Percentiles rank a stretch among this genome's conserved stretches.
Conservation (phyloP, 305 asterid genomes). For the Withania somnifera region DNA sequence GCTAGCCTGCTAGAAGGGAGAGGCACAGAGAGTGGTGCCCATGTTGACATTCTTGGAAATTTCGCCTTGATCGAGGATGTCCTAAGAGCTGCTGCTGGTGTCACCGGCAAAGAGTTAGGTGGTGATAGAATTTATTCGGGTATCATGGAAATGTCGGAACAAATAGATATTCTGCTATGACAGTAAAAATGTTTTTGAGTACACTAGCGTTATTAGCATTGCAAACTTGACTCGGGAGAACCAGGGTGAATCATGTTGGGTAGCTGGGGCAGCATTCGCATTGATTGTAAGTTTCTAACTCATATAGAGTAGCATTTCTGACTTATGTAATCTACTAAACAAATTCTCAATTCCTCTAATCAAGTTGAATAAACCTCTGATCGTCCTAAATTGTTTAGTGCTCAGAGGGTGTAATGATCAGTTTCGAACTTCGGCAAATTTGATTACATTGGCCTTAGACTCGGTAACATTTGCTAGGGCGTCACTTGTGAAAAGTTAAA, state of each 20-base stretch:
- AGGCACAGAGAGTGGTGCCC: constrained; percentile 71
- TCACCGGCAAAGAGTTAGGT: constrained; percentile 48
- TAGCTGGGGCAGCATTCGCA: not conserved
- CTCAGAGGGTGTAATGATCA: not conserved
- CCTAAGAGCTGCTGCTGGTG: constrained; percentile 64
- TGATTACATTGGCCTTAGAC: not conserved
- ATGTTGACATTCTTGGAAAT: constrained; percentile 88
- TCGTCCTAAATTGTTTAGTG: not conserved
- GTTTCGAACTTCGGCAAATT: not conserved
- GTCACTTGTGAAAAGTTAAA: not conserved
- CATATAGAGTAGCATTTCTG: not conserved
- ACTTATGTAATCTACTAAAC: not conserved
- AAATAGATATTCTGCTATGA: constrained; percentile 25
- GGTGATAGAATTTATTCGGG: constrained; percentile 61
- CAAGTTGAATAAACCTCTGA: not conserved
- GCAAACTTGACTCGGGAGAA: not conserved
- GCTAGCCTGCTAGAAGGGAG: constrained; percentile 66
- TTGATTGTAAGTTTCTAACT: not conserved
- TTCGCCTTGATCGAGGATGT: constrained; percentile 77
- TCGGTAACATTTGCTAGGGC: not conserved
- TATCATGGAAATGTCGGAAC: constrained; percentile 54
- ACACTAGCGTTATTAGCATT: not conserved
- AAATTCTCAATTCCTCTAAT: not conserved
- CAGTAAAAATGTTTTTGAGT: not conserved
- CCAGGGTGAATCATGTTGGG: not conserved